Base-by-base conservation (phyloP, 2,329 filamentous ascomycete genomes). In the Stachybotrys echinatus region DNA sequence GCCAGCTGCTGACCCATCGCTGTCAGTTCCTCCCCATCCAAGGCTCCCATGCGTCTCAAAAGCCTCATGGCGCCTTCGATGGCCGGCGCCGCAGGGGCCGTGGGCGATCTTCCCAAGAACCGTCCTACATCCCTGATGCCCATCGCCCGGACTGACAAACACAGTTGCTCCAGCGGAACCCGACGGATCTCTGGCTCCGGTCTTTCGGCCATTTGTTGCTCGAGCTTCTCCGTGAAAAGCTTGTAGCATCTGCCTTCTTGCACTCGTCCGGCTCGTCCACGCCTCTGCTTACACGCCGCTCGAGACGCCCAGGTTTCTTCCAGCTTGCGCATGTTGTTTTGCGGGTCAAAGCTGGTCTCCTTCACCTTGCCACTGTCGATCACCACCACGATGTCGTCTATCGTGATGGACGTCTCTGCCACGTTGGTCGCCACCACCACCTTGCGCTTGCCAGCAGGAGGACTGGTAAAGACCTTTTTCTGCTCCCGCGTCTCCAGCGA, bases 351-450 rank as follows among this genome's bases (percentile, higher is more conserved):
- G 64, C 89, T 92, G 0, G 92, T 99, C 68, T 99, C 92, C 64
- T 99, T 99, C 52, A 99, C 94, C 48, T 90, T 85, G 23, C 94
- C 94, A 12, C 88, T 94, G 65, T 99, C 94, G 55, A 99, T 92
- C 43, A 99, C 94, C 2, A 89, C 92, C 3, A 97, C 88, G 48
- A 99, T 89, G 63, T 99, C 94, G 63, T 96, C 92, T 52, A 99
- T 99, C 0, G 94, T 99, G 65, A 99, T 97, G 2, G 94, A 97
- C 0, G 94, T 99, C 67, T 99, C 94, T 2, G 94, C 94, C 3
- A 99, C 92, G 61, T 99, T 99, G 42, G 94, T 99, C 1, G 94
- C 89, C 6, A 92, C 89, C 31, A 99, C 88, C 12, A 99, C 83
- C 69, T 99, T 99, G 34, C 94, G 81, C 69, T 89, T 92, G 1